A percentile compares a stretch with the other conserved stretches of the same genome.
These are phyloP conservation scores for Saccharomycopsis fermentans DNA, from an alignment of 805 yeast genomes.

Conservation along the genomic window DNA sequence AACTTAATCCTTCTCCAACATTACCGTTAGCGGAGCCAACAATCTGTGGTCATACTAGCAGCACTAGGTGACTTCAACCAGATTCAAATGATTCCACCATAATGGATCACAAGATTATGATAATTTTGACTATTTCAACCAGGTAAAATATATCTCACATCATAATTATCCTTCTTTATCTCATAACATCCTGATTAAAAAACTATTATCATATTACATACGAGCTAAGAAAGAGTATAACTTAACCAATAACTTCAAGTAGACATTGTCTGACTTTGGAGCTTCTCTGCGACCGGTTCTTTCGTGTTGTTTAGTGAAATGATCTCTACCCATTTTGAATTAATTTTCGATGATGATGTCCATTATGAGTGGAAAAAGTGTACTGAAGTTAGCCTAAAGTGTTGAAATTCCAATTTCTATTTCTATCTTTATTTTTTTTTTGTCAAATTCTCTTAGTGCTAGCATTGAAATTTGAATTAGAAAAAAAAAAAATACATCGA, in stretches of 20 bases:
- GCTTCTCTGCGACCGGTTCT: conserved; percentile 96
- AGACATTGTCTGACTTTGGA: conserved; percentile 99
- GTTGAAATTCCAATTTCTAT: too few relatives aligned
- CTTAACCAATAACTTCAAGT: conserved; percentile 96
- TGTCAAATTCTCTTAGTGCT: not conserved
- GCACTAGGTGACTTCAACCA: not conserved
- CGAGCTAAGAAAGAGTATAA: conserved; percentile 99
- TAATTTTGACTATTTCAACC: not conserved
- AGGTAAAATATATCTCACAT: not conserved
- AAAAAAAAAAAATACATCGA: not conserved
- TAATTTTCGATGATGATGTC: not conserved
- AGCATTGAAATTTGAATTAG: not conserved
- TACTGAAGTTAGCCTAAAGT: too few relatives aligned
- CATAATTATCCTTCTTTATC: not conserved
- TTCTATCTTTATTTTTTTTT: not conserved
- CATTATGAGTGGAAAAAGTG: too few relatives aligned
- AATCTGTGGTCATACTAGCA: not conserved
- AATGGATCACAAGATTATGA: not conserved
- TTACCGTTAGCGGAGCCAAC: not conserved
- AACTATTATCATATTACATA: conserved; percentile 40
- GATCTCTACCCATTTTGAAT: conserved; percentile 88
- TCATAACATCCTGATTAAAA: not conserved
- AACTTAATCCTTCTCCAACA: not conserved
- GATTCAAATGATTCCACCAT: not conserved
- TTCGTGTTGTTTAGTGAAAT: conserved; percentile 90